Evolutionary conservation across 768 basidiomycete species (phyloP), one percentile per base, ranked within the genome.

Genomic region (Suillus cothurnatus): DNA sequence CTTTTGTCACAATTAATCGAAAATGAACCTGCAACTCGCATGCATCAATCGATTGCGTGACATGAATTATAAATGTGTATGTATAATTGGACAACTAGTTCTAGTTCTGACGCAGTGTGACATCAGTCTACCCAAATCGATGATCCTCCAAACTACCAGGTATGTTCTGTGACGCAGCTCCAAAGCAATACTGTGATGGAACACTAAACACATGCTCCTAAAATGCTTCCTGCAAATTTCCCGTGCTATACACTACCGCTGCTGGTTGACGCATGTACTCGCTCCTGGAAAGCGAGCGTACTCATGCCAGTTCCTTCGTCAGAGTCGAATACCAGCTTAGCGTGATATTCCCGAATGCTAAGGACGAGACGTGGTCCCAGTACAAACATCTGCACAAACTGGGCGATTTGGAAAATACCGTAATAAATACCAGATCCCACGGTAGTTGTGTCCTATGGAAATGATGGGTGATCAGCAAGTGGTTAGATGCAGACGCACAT

Each of bases 301-400:
- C 14, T 23, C 23, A 49, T 14, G 47, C 14, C 23, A 26, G 23
- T 49, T 49, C 47, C 47, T 49, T 26, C 23, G 2, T 49, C 47
- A 14, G 23, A 49, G 1, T 26, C 12, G 12, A 6, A 6, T 26
- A 49, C 23, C 23, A 49, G 47, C 14, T 26, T 7, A 15, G 47
- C 47, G 23, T 49, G 47, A 49, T 26, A 49, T 15, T 49, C 47
- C 6, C 47, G 47, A 26, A 49, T 49, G 47, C 47, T 49, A 3
- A 49, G 47, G 47, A 49, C 14, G 23, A 49, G 47, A 26, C 47
- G 47, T 49, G 47, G 47, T 49, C 47, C 47, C 14, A 49, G 47
- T 23, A 49, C 47, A 49, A 49, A 49, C 47, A 49, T 49, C 23
- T 49, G 47, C 47, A 49, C 47, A 26, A 49, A 49, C 47, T 49